These are phyloP conservation scores for Penicillium flavigenum DNA, from an alignment of 495 filamentous ascomycete species.

Conservation along the genomic window DNA sequence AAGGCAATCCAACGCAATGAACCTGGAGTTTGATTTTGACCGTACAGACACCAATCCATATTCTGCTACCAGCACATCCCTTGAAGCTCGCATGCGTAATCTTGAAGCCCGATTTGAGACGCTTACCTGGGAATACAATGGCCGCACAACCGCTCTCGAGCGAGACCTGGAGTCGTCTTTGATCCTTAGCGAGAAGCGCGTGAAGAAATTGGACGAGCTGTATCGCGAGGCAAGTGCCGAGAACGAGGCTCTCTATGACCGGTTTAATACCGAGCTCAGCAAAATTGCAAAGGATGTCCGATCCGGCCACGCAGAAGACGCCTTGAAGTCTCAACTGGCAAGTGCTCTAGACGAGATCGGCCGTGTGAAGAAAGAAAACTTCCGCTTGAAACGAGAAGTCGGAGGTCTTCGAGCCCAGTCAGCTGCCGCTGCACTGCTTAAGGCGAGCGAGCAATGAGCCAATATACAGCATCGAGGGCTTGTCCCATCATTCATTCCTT, in stretches of 20 bases:
- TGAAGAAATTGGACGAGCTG: slow-evolving; percentile 80
- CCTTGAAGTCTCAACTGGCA: slow-evolving; percentile 64
- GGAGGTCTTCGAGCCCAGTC: slow-evolving; percentile 48
- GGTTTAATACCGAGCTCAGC: slow-evolving; percentile 85
- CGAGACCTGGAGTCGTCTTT: slow-evolving; percentile 68
- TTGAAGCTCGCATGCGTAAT: slow-evolving; percentile 55
- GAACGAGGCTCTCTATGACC: slow-evolving; percentile 91
- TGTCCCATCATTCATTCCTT: slow-evolving; percentile 5
- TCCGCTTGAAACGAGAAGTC: slow-evolving; percentile 59
- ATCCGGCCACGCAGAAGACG: slow-evolving; percentile 69
- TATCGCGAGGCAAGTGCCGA: slow-evolving; percentile 87
- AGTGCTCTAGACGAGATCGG: slow-evolving; percentile 67
- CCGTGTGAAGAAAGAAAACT: slow-evolving; percentile 77
- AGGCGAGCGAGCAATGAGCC: slow-evolving; percentile 36
- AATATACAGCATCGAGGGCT: slow-evolving; percentile 1
- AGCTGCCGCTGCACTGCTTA: slow-evolving; percentile 41
- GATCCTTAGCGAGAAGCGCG: slow-evolving; percentile 70
- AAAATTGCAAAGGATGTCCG: slow-evolving; percentile 77
- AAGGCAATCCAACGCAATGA: slow-evolving; percentile 21
- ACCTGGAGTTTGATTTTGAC: slow-evolving; percentile 15
- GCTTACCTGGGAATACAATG: slow-evolving; percentile 59
- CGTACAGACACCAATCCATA: slow-evolving; percentile 5
- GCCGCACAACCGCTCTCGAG: slow-evolving; percentile 60
- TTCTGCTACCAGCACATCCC: slow-evolving; percentile 35
- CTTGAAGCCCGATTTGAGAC: slow-evolving; percentile 66